Evolutionary conservation across 768 basidiomycete genomes (phyloP), one percentile per base, ranked within the genome.

Genomic region (Boletellus emodensis): DNA sequence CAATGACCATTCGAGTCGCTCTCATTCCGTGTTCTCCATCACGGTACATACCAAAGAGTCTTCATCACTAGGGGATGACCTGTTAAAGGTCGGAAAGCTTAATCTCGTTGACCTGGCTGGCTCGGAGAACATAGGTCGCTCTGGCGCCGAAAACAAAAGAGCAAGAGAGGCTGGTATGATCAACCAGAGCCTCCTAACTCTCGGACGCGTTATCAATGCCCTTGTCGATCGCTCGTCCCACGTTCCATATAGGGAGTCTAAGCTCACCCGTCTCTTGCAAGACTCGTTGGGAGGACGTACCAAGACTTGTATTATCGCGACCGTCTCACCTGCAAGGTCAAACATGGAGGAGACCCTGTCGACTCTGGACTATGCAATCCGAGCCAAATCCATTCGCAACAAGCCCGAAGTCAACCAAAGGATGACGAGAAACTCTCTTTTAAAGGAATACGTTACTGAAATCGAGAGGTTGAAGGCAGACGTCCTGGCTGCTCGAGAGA

Each of bases 111-210:
- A 99, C 65, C 75, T 99, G 49, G 96, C 96, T 30, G 96, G 96
- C 7, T 94, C 93, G 2, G 96, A 99, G 70, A 97, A 96, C 59
- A 94, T 99, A 62, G 94, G 94, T 10, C 78, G 95, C 20, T 92
- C 89, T 0, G 96, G 96, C 15, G 96, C 96, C 3, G 92, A 94
- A 65, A 90, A 96, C 61, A 93, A 90, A 66, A 75, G 94, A 50
- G 96, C 96, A 12, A 78, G 92, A 56, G 96, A 99, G 64, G 96
- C 96, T 2, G 96, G 96, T 11, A 96, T 94, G 89, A 98, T 99
- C 67, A 99, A 98, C 62, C 92, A 96, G 70, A 94, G 91, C 62
- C 74, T 99, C 43, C 75, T 99, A 2, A 97, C 96, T n/a, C 82
- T 99, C 13, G 96, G 96, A 0, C 76, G 96, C 30, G 96, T 98